These are phyloP conservation scores for Dalbergia oliveri DNA, from an alignment of 306 rosid genomes.

Conservation along the genomic window DNA sequence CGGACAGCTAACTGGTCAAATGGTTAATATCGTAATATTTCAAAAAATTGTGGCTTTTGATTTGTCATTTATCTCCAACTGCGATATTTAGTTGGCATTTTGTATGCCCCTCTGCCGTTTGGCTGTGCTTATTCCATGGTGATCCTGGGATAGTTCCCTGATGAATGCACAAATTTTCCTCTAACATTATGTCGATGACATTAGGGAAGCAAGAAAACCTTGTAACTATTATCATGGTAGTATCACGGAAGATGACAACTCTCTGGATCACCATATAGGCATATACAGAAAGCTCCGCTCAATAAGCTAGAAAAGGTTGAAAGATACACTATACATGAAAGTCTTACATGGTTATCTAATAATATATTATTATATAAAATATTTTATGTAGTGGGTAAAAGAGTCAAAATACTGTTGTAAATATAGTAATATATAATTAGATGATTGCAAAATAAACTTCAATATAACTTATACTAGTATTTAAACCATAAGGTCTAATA, in stretches of 20 bases:
- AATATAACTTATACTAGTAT: too few relatives aligned
- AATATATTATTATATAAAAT: too few relatives aligned
- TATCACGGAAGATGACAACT: background rate
- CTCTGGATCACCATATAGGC: background rate
- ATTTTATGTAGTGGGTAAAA: too few relatives aligned
- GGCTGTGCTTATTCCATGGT: background rate
- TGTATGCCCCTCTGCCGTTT: conserved; percentile 15
- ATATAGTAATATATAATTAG: too few relatives aligned
- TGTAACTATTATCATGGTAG: too few relatives aligned
- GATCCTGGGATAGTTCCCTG: conserved; percentile 30
- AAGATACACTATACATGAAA: too few relatives aligned
- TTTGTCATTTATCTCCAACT: conserved; percentile 26
- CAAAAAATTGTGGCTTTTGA: conserved; percentile 39
- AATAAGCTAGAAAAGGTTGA: too few relatives aligned
- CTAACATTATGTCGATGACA: conserved; percentile 3
- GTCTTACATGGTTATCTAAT: too few relatives aligned
- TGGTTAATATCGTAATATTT: conserved; percentile 30
- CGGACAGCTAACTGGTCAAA: conserved; percentile 26
- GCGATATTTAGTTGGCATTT: background rate
- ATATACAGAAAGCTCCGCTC: too few relatives aligned
- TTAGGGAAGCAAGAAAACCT: conserved; percentile 6
- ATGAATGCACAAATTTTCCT: conserved; percentile 27
- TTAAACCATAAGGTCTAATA: too few relatives aligned
- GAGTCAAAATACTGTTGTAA: too few relatives aligned
- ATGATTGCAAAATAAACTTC: too few relatives aligned